Conservation (phyloP, 1,284 basidiomycete species). For the Ceratobasidium sp. region DNA sequence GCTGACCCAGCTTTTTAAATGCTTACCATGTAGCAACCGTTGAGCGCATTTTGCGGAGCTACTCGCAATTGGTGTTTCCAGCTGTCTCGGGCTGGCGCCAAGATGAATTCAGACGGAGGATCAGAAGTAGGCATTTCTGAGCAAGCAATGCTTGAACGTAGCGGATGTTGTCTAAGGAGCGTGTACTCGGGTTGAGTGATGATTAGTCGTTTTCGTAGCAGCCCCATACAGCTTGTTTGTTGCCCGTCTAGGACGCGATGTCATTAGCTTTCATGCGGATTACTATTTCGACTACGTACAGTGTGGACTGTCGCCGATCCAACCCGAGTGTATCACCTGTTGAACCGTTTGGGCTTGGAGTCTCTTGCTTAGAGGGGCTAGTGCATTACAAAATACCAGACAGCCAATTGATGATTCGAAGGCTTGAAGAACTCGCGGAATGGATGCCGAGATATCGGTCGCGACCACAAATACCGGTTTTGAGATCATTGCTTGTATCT, state of each 20-base stretch:
- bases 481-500: slow-evolving; percentile 7
- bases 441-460: background rate
- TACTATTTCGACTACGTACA: background rate
- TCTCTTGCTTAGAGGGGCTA: background rate
- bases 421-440: background rate
- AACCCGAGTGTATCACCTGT: slow-evolving; percentile 18
- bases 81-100: background rate
- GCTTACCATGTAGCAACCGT: slow-evolving; percentile 30
- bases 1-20: background rate
- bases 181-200: background rate
- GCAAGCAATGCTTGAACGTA: background rate
- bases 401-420: slow-evolving; percentile 2
- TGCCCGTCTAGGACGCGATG: background rate
- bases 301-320: background rate
- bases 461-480: slow-evolving; percentile 20
- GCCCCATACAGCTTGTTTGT: background rate
- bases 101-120: no score
- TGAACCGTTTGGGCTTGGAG: background rate
- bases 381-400: slow-evolving; percentile 8
- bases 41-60: background rate
- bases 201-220: background rate
- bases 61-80: background rate
- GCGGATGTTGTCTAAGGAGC: background rate
- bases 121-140: background rate
- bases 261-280: background rate